These are phyloP conservation scores for Fimicolochytrium jonesii DNA, from an alignment of 192 early-diverging fungal species.

Conservation along the genomic window DNA sequence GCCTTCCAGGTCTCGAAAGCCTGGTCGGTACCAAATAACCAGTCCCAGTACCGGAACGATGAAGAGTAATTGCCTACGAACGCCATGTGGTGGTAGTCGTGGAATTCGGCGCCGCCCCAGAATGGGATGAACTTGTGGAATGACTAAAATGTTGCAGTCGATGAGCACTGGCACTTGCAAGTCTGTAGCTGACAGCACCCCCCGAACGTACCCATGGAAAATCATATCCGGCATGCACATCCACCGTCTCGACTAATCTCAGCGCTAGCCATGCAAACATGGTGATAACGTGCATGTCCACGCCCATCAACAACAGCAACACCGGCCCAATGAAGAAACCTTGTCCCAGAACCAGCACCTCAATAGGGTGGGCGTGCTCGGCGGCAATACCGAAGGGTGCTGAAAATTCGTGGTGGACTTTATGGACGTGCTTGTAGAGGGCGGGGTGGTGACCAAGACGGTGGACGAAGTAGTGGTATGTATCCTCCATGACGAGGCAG, in stretches of 20 bases:
- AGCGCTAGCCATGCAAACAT: constrained; percentile 82
- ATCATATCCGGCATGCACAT: constrained; percentile 94
- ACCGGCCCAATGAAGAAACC: constrained; percentile 84
- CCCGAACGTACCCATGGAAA: constrained; percentile 96
- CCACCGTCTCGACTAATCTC: constrained; percentile 82
- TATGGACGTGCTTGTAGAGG: constrained; percentile 90
- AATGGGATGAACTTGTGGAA: constrained; percentile 23
- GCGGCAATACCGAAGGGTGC: constrained; percentile 83
- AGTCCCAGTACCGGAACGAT: constrained; percentile 27
- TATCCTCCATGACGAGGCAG: constrained; percentile 86
- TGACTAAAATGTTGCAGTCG: constrained; percentile 8
- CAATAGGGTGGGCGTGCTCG: constrained; percentile 90
- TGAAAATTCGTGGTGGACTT: constrained; percentile 89
- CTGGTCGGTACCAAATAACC: constrained; percentile 19
- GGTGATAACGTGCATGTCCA: constrained; percentile 73
- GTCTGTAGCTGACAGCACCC: too few species aligned
- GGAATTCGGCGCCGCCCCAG: constrained; percentile 52
- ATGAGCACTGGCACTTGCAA: too few species aligned
- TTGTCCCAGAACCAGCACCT: constrained; percentile 79
- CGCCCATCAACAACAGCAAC: constrained; percentile 46
- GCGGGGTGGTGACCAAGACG: constrained; percentile 82
- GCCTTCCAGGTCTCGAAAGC: constrained; percentile 22
- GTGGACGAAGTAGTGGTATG: constrained; percentile 91
- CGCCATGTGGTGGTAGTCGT: constrained; percentile 87
- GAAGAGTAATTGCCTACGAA: constrained; percentile 35